These are phyloP conservation scores for Talaromyces funiculosus DNA, from an alignment of 2,329 filamentous ascomycete species.

Conservation along the genomic window DNA sequence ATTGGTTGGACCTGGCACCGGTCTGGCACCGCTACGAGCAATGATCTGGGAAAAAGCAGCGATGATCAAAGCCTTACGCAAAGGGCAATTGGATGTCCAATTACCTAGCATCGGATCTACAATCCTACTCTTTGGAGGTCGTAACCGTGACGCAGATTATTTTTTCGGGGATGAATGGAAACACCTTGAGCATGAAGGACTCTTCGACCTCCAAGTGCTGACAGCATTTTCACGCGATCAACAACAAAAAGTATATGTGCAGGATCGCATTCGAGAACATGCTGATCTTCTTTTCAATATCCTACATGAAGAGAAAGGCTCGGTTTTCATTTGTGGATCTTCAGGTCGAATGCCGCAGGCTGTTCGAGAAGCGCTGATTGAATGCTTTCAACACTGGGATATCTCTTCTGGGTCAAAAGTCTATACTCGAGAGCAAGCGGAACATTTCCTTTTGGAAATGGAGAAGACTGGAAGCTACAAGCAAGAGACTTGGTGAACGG, in stretches of 20 bases:
- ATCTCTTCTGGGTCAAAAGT: conserved; percentile 28
- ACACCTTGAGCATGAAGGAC: conserved; percentile 30
- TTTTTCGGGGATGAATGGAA: conserved; percentile 77
- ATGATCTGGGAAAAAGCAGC: conserved; percentile 68
- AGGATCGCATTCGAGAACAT: conserved; percentile 55
- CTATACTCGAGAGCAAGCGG: conserved; percentile 46
- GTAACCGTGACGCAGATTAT: conserved; percentile 69
- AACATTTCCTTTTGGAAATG: conserved; percentile 51
- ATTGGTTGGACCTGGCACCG: conserved; percentile 78
- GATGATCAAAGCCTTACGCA: conserved; percentile 28
- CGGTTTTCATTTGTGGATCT: conserved; percentile 49
- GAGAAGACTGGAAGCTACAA: conserved; percentile 60
- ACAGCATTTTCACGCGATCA: conserved; percentile 69
- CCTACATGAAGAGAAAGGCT: conserved; percentile 48
- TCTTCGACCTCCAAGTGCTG: conserved; percentile 49
- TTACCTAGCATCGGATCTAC: conserved; percentile 36
- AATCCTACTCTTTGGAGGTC: conserved; percentile 77
- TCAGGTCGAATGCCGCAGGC: conserved; percentile 68
- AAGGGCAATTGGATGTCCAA: conserved; percentile 25
- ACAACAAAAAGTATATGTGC: conserved; percentile 60
- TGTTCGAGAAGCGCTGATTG: conserved; percentile 61
- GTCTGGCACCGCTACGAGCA: conserved; percentile 75
- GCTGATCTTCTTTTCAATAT: conserved; percentile 45
- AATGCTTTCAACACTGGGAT: conserved; percentile 46
- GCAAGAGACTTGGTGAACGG: conserved; percentile 62